Percentiles rank a stretch among this genome's conserved stretches.
Conservation (phyloP, 305 asterid species). For the Fraxinus greggii region DNA sequence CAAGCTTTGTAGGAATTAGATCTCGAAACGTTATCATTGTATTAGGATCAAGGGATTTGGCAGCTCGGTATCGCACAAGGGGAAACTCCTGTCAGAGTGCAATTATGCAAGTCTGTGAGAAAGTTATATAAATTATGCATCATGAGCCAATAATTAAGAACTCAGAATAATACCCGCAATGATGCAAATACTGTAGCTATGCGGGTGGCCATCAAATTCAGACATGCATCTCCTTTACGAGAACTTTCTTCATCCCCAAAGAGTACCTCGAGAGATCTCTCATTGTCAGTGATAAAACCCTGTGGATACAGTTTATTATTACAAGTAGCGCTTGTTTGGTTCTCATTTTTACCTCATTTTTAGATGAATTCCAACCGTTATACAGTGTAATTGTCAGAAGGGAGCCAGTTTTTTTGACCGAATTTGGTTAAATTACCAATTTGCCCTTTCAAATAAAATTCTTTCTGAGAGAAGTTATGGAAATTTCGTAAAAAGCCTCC, state of each 20-base stretch:
- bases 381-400: neutral
- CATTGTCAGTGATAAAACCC: conserved; percentile 95
- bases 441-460: neutral
- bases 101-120: conserved; percentile 19
- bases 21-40: conserved; percentile 96
- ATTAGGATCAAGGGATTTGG: conserved; percentile 87
- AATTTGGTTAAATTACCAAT: neutral
- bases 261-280: conserved; percentile 91
- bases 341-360: neutral
- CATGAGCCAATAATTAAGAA: conserved; percentile 4
- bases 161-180: conserved; percentile 55
- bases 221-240: conserved; percentile 74
- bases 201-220: conserved; percentile 84
- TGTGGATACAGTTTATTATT: conserved; percentile 26
- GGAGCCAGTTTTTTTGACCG: neutral
- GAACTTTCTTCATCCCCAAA: conserved; percentile 92
- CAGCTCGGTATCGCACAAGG: conserved; percentile 84
- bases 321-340: neutral
- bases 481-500: neutral
- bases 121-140: conserved; percentile 2
- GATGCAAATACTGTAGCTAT: conserved; percentile 97
- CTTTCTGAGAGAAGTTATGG: neutral
- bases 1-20: conserved; percentile 95
- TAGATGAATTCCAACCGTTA: neutral
- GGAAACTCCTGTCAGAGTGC: conserved; percentile 86